Evolutionary conservation across 2,329 filamentous ascomycete species (phyloP), one percentile per base, ranked within the genome.

Genomic region (Curvularia sp.): DNA sequence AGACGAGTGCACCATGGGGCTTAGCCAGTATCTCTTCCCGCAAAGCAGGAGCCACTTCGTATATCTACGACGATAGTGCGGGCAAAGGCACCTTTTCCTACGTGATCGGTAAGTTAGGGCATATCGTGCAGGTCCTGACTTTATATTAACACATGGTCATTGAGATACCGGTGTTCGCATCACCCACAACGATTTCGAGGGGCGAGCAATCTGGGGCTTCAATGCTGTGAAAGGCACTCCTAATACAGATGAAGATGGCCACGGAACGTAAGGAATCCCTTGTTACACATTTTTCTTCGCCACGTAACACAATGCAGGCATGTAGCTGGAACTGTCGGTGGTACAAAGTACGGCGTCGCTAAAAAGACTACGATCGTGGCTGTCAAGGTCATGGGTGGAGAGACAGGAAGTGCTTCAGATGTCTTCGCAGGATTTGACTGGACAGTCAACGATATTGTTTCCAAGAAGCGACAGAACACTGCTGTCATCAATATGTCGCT

Each of bases 91-190:
- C 65, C 0, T 74, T 64, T 54, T 67, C 64, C 18, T 90, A 86
- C 70, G 78, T 90, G 18, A 80, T 90, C n/a, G 55, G 55, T 57
- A 49, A 49, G 45, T 15, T 8, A 19, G 0, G 15, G 6, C 5
- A n/a, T 0, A 13, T 3, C 7, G 2, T 10, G 8, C 5, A 13
- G 28, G 23, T 15, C 21, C 5, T 27, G n/a, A 38, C 9, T 7
- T 5, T 7, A 5, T 21, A 32, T n/a, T 57, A 10, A 57, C 21
- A 34, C n/a, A 3, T 27, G 13, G 25, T 30, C 18, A 5, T 43
- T 6, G 23, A 57, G 87, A 90, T 74, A 89, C 87, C 2, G 88
- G 87, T 60, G 83, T 90, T 71, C 76, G 78, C 42, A 74, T 75
- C 30, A 82, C 80, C 1, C 87, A 90, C 74, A 28, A 48, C 0